Base-by-base conservation (phyloP, 2,329 filamentous ascomycete genomes). In the Claviceps maximensis region DNA sequence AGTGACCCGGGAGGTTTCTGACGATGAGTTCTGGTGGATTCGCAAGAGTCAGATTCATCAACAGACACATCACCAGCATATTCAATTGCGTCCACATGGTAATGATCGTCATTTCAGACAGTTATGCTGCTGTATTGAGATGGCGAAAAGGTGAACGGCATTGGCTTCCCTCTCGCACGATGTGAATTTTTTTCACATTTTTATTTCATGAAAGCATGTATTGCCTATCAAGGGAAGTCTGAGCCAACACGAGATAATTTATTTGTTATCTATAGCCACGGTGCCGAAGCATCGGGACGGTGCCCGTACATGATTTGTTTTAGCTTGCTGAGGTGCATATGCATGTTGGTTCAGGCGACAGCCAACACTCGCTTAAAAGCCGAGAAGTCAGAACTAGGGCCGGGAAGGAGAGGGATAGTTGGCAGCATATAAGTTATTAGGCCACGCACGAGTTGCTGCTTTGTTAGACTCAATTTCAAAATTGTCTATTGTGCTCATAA, bases 221-320 rank as follows among this genome's bases (percentile, higher is more conserved):
- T 33, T 15, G 33, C 5, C 33, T 5, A 36, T 36, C 4, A 21
- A 44, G 19, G 10, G 17, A 44, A 23, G 41, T 15, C 41, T 4
- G 41, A 4, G 19, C 21, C 19, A 44, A 23, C 19, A 44, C 41
- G 75, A 74, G 8, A 71, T 75, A 52, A 77, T 76, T 31, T 76
- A n/a, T n/a, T n/a, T 69, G 59, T 76, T 74, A 25, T 15, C 21
- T 21, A 23, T 44, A 19, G 41, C 19, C 19, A 13, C 9, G n/a
- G 73, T 67, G 13, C 74, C 73, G 4, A 72, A 12, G 41, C 41
- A 21, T 23, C 41, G 19, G 4, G 10, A 19, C 4, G 10, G 21
- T 44, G 41, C 23, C 41, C 41, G 10, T 21, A 19, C 19, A 42
- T 42, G 19, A 4, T 23, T 13, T 23, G 41, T 12, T 21, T 23